Evolutionary conservation across 805 yeast genomes (phyloP).

Genomic region (Hanseniaspora pseudoguilliermondii): DNA sequence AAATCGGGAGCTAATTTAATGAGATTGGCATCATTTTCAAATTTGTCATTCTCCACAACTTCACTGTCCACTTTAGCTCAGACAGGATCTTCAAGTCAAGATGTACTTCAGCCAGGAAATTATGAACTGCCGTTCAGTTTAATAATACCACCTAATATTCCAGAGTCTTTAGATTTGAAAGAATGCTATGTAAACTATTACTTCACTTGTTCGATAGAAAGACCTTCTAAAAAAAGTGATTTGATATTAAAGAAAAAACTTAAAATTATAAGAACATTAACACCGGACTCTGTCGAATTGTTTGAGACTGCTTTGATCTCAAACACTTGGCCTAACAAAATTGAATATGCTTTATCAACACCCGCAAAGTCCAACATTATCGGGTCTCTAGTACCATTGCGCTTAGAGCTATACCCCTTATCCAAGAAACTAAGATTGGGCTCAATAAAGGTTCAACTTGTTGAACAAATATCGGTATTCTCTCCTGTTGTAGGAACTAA

Average conservation of each 20-base stretch:
- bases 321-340: slow-evolving; percentile 89
- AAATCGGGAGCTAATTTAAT: slow-evolving; percentile 27
- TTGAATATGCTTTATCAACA: slow-evolving; percentile 74
- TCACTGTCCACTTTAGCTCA: slow-evolving; percentile 14
- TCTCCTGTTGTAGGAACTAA: slow-evolving; percentile 47
- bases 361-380: slow-evolving; percentile 85
- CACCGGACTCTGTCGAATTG: slow-evolving; percentile 76
- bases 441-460: slow-evolving; percentile 50
- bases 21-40: slow-evolving; percentile 23
- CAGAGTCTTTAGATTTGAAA: slow-evolving; percentile 69
- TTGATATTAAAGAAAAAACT: slow-evolving; percentile 56
- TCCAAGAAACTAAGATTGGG: slow-evolving; percentile 72
- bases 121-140: slow-evolving; percentile 85
- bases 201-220: slow-evolving; percentile 60
- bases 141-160: slow-evolving; percentile 67
- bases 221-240: slow-evolving; percentile 62
- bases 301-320: slow-evolving; percentile 88
- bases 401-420: slow-evolving; percentile 63
- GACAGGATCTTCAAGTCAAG: slow-evolving; percentile 17
- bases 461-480: slow-evolving; percentile 54
- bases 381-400: slow-evolving; percentile 64
- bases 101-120: slow-evolving; percentile 54
- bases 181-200: slow-evolving; percentile 66
- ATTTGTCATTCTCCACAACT: slow-evolving; percentile 16
- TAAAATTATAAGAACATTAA: slow-evolving; percentile 71